A percentile compares a stretch with the other conserved stretches of the same genome.
These are phyloP conservation scores for Rhynchospora breviuscula DNA, from an alignment of 176 grass and related monocot species.

Conservation along the genomic window DNA sequence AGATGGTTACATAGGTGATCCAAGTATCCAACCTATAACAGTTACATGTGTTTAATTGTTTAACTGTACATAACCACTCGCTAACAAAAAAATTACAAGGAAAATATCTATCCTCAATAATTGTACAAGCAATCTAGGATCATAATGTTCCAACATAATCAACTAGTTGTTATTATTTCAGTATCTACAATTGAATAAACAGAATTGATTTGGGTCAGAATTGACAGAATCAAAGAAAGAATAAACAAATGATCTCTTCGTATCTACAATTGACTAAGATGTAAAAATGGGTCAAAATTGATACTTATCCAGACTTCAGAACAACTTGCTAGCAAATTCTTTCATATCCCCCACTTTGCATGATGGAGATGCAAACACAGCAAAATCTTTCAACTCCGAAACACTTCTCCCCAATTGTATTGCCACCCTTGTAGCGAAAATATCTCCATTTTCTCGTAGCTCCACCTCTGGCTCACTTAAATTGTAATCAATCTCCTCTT, in stretches of 20 bases:
- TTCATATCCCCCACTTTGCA: slow-evolving; percentile 26
- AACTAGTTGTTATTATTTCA: too few relatives aligned
- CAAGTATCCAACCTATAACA: too few relatives aligned
- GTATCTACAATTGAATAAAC: too few relatives aligned
- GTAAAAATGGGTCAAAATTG: background rate
- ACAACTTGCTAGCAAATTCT: slow-evolving; percentile 20
- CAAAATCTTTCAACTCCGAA: slow-evolving; percentile 8
- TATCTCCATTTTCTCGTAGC: slow-evolving; percentile 32
- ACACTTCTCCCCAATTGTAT: slow-evolving; percentile 22
- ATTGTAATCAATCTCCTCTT: slow-evolving; percentile 26
- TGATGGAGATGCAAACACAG: slow-evolving; percentile 1
- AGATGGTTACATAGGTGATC: too few relatives aligned
- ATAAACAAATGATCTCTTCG: background rate
- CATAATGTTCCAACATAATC: too few relatives aligned
- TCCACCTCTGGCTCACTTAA: slow-evolving; percentile 18
- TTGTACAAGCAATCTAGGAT: too few relatives aligned
- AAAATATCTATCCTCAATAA: too few relatives aligned
- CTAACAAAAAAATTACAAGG: too few relatives aligned
- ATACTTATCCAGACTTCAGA: background rate
- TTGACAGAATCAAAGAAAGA: too few relatives aligned
- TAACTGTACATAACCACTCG: too few relatives aligned
- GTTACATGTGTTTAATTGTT: too few relatives aligned
- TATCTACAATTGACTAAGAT: background rate
- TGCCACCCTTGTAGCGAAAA: slow-evolving; percentile 20
- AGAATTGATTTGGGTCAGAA: too few relatives aligned